Evolutionary conservation across 495 filamentous ascomycete species (phyloP), one percentile per base, ranked within the genome.

Genomic region (Penicillium parvum): DNA sequence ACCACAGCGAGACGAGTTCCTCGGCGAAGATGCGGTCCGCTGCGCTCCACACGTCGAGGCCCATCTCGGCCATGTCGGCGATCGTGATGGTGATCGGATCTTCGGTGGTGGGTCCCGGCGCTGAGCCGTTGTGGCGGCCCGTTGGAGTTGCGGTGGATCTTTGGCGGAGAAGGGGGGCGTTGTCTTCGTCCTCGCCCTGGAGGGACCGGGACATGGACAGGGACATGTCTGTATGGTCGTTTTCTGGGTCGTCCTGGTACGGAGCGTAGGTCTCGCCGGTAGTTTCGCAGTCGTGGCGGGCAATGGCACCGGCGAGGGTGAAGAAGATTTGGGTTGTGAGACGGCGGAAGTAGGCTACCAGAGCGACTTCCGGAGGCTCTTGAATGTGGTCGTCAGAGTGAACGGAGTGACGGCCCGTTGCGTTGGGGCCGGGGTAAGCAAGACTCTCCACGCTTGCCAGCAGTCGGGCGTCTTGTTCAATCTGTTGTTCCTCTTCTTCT

Each of bases 331-430:
- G 71, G 0, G 78, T 76, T 1, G 91, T 96, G 20, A 92, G 64
- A 3, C 88, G 79, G 59, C 95, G 92, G 69, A 98, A 98, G 61
- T 92, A 96, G 0, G 86, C 85, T 30, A 96, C 85, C 18, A 95
- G 70, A 3, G 86, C 82, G 53, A 91, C 80, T 59, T 92, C 88
- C 26, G 69, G 58, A 8, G 68, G 65, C 23, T 72, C 47, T 45
- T 67, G 52, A 49, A 44, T 43, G 25, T 54, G 26, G 34, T 62
- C 42, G 44, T 58, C 22, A 66, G 49, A 41, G 70, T 77, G 32
- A 57, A 72, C 18, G 55, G 57, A 34, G 53, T 64, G 58, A 70
- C 77, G 60, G 62, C 61, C 33, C 11, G 68, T 64, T 23, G 70
- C 60, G 32, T 53, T 60, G 21, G 47, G 46, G 17, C 40, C 48